These are phyloP conservation scores for Aureobasidium uvarum DNA, from an alignment of 2,329 filamentous ascomycete species.

Conservation along the genomic window DNA sequence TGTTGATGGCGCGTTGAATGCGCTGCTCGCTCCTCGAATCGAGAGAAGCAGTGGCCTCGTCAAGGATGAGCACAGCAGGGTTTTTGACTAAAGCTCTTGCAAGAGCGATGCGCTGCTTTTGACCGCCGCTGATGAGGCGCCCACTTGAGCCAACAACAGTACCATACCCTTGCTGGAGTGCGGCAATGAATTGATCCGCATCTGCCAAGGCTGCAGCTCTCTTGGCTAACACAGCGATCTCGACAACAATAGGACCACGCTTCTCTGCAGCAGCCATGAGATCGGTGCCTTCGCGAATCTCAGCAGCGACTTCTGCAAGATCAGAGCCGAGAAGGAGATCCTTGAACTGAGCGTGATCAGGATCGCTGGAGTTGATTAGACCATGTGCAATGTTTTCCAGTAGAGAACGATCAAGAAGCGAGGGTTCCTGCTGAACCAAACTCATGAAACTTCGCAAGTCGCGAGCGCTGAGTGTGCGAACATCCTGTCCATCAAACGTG, in stretches of 20 bases:
- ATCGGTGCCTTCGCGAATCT: constrained; percentile 53
- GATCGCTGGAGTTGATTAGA: constrained; percentile 43
- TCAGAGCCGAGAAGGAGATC: constrained; percentile 49
- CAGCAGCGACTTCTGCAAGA: constrained; percentile 53
- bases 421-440: constrained; percentile 53
- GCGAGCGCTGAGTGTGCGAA: constrained; percentile 42
- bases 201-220: constrained; percentile 58
- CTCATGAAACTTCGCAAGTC: constrained; percentile 40
- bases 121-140: constrained; percentile 42
- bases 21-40: constrained; percentile 44
- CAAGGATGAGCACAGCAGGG: constrained; percentile 41
- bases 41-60: constrained; percentile 45
- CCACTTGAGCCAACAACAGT: constrained; percentile 48
- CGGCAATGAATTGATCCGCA: constrained; percentile 60
- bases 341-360: constrained; percentile 44
- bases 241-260: constrained; percentile 47
- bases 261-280: constrained; percentile 47
- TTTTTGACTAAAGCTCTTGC: constrained; percentile 43
- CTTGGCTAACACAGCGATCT: constrained; percentile 54
- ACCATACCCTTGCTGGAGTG: constrained; percentile 63
- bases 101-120: constrained; percentile 43
- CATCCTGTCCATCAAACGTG: constrained; percentile 42
- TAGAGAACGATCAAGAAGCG: constrained; percentile 52
- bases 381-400: constrained; percentile 56
- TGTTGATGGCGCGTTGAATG: constrained; percentile 41